Evolutionary conservation across 139 green algal genomes (phyloP), one percentile per base, ranked within the genome.

Genomic region (Chlamydomonas sp.): DNA sequence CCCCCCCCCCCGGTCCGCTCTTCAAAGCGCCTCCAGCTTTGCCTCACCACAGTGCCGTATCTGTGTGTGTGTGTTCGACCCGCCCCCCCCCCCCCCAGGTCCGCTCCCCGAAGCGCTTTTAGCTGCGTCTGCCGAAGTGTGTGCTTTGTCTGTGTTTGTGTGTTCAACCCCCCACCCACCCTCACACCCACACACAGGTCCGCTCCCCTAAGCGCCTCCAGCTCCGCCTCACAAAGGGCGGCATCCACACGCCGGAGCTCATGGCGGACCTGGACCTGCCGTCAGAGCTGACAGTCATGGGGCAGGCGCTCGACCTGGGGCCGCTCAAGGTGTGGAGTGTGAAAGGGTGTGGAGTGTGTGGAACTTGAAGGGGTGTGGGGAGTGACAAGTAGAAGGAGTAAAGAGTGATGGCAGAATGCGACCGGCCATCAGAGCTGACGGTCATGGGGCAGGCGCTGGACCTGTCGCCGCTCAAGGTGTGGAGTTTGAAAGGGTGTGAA

Each of bases 171-270:
- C n/a, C n/a, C n/a, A n/a, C n/a, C n/a, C 47, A 28, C n/a, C n/a
- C n/a, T n/a, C n/a, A n/a, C 22, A 28, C 47, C 22, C 47, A 16
- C 47, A 20, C 54, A 10, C 54, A 64, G 54, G 54, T 64, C 24
- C 78, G 84, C 58, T 89, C 76, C 70, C 84, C 89, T 35, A 97
- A 93, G 79, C 85, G 93, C 50, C 69, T 97, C 57, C 84, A 96
- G 75, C 77, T 95, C 10, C 65, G 72, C 6, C 88, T 95, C 69
- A 69, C 88, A 68, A 33, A 78, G 48, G 85, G 83, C 37, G 65
- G 67, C 16, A 76, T 96, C 60, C 61, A 74, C 36, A 91, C 88
- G 0, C 84, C 91, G 5, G 62, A 90, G 79, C 80, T 95, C 36
- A 67, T 90, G 58, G 39, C 72, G 35, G 83, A 89, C 73, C 64